phyloP scores from a whole-genome alignment of 352 stramenopile species.

The Phytophthora chlamydospora region DNA sequence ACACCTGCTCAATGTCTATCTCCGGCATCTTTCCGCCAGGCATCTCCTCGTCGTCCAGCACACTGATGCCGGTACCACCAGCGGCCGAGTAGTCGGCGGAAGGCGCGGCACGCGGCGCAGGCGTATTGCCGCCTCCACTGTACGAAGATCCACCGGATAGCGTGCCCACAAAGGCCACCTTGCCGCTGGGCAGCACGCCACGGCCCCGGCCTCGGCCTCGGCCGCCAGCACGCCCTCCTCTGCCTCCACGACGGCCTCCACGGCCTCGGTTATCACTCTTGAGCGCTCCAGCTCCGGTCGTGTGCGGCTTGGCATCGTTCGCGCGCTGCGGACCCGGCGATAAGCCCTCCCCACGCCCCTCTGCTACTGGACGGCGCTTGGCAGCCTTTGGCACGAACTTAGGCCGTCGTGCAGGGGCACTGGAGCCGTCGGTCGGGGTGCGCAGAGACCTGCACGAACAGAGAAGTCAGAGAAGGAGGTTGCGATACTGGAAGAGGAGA shows the following conservation, averaged over 20 bases:
- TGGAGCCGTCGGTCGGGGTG: conserved; percentile 38
- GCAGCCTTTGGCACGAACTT: conserved; percentile 85
- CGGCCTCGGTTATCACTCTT: conserved; percentile 43
- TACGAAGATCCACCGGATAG: conserved; percentile 82
- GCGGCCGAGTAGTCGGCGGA: conserved; percentile 58
- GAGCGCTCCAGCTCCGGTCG: conserved; percentile 21
- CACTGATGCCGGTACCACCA: conserved; percentile 84
- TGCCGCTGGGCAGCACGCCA: conserved; percentile 63
- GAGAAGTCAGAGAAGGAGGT: conserved; percentile 6
- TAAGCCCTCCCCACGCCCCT: conserved; percentile 27
- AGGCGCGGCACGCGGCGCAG: conserved; percentile 40
- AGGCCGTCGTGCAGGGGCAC: conserved; percentile 52
- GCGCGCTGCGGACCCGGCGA: conserved; percentile 4
- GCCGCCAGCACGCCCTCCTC: conserved; percentile 55
- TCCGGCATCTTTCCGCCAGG: conserved; percentile 53
- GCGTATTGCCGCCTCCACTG: conserved; percentile 45
- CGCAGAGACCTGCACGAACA: conserved; percentile 56
- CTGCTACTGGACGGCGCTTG: conserved; percentile 51
- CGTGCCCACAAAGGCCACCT: conserved; percentile 82
- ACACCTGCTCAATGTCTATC: conserved; percentile 76
- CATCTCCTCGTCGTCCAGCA: conserved; percentile 76
- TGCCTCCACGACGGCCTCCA: conserved; percentile 45
- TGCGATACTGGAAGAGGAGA: not conserved
- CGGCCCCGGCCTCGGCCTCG: conserved; percentile 53
- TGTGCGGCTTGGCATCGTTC: conserved; percentile 32